These are phyloP conservation scores for Prunus mongolica DNA, from an alignment of 306 rosid species.

Conservation along the genomic window DNA sequence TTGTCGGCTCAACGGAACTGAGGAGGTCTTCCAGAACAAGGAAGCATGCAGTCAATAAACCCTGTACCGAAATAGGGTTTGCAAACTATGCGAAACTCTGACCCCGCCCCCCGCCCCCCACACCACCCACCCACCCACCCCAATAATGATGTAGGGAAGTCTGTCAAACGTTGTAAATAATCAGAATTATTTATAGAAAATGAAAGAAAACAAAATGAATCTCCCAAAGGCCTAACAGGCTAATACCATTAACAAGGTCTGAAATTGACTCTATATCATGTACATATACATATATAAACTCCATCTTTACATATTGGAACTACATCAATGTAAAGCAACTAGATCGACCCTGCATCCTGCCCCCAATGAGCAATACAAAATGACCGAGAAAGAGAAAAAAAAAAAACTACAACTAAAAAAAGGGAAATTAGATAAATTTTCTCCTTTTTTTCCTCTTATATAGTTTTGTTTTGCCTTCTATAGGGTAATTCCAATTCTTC, in stretches of 20 bases:
- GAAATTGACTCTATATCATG: conserved; percentile 36
- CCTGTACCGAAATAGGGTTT: conserved; percentile 26
- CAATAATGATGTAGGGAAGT: conserved; percentile 53
- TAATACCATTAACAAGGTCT: not conserved
- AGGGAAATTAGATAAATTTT: conserved; percentile 21
- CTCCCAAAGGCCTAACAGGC: conserved; percentile 4
- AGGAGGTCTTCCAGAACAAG: conserved; percentile 33
- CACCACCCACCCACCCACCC: conserved; percentile 21
- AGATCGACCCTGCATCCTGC: conserved; percentile 30
- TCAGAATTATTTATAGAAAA: conserved; percentile 35
- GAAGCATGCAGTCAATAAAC: conserved; percentile 39
- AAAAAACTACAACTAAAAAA: conserved; percentile 5
- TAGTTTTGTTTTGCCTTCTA: conserved; percentile 18
- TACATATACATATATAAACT: conserved; percentile 23
- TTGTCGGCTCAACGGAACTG: conserved; percentile 7
- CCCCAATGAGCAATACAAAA: conserved; percentile 19
- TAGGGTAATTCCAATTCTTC: conserved; percentile 28
- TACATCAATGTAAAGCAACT: conserved; percentile 30
- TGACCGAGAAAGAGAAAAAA: not conserved
- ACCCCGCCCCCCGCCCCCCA: conserved; percentile 1
- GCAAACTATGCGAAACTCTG: conserved; percentile 37
- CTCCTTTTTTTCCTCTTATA: not conserved
- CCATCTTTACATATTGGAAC: conserved; percentile 42
- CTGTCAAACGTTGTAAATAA: conserved; percentile 52
- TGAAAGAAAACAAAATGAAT: not conserved